These are phyloP conservation scores for Aspergillus sojae DNA, from an alignment of 2,329 filamentous ascomycete genomes.

Conservation along the genomic window DNA sequence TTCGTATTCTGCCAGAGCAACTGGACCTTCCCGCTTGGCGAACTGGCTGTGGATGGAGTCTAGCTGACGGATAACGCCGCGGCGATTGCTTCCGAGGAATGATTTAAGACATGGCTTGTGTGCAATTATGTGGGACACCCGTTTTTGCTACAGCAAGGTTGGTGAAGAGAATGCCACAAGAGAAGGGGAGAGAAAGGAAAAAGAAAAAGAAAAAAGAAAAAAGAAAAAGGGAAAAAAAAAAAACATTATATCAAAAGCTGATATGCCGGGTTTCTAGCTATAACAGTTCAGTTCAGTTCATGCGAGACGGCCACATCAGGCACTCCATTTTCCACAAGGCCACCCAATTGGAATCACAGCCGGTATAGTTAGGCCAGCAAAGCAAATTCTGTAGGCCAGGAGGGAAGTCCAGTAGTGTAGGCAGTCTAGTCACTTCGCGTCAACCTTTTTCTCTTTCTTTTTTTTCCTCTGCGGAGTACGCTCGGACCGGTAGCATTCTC, in stretches of 20 bases:
- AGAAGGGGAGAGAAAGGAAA: no score
- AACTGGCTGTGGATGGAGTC: not conserved
- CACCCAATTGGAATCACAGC: constrained; percentile 2
- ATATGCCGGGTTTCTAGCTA: not conserved
- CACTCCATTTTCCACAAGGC: not conserved
- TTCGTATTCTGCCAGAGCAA: not conserved
- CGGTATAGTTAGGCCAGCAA: not conserved
- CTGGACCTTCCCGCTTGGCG: not conserved
- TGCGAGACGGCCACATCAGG: not conserved
- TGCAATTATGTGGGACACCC: not conserved
- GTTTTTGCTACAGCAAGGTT: not conserved
- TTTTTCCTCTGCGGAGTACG: no score
- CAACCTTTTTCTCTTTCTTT: no score
- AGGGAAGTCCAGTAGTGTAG: not conserved
- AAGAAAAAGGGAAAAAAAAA: no score
- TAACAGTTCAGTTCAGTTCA: not conserved
- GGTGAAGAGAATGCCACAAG: not conserved
- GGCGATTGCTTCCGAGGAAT: not conserved
- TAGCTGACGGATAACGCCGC: not conserved
- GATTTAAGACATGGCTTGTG: not conserved
- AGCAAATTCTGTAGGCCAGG: not conserved
- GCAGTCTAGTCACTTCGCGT: not conserved
- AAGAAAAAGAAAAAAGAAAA: no score
- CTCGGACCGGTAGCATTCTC: not conserved
- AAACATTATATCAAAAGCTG: not conserved